Evolutionary conservation across 2,329 filamentous ascomycete species (phyloP), one percentile per base, ranked within the genome.

Genomic region (Ascocoryne sarcoides): DNA sequence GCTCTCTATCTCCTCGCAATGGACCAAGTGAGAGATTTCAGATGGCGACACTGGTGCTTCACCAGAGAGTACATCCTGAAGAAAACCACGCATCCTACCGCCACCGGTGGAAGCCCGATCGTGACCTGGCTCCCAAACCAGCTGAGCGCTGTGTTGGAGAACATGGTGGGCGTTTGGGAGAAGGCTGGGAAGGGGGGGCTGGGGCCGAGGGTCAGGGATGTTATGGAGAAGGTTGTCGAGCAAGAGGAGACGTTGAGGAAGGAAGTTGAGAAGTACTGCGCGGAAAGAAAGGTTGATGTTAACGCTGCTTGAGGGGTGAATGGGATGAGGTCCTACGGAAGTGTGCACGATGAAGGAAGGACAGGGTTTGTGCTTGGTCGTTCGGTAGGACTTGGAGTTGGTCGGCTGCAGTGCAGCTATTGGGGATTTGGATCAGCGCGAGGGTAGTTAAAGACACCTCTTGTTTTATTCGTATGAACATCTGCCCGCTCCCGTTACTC

Each of bases 121-220:
- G 82, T 89, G 12, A 89, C 83, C 2, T 90, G 84, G 84, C 63
- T 90, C 46, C 84, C 84, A 2, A 90, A 89, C 61, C 84, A 90
- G 66, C 69, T 90, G 35, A 71, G 76, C 48, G 83, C 84, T 1
- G 82, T 89, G 10, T 69, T 90, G 61, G 67, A 71, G 10, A 71
- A 85, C 56, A 89, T 89, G 81, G 63, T 67, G 16, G 64, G 70
- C 26, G 68, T 83, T 2, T 73, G 65, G 60, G 35, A 68, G 63
- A 31, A 59, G 58, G 44, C 38, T 33, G 49, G 42, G 2, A 49
- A 48, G 33, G 40, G 46, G 46, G 43, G 4, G 36, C 31, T 57
- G 34, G 55, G 55, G 1, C 59, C 60, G 33, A 62, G 63, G 38
- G 66, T 66, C 35, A 65, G 67, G 44, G 73, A 75, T 31, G 78